A percentile compares a stretch with the other conserved stretches of the same genome.
These are phyloP conservation scores for Balakata baccata DNA, from an alignment of 345 rosid species.

Conservation along the genomic window DNA sequence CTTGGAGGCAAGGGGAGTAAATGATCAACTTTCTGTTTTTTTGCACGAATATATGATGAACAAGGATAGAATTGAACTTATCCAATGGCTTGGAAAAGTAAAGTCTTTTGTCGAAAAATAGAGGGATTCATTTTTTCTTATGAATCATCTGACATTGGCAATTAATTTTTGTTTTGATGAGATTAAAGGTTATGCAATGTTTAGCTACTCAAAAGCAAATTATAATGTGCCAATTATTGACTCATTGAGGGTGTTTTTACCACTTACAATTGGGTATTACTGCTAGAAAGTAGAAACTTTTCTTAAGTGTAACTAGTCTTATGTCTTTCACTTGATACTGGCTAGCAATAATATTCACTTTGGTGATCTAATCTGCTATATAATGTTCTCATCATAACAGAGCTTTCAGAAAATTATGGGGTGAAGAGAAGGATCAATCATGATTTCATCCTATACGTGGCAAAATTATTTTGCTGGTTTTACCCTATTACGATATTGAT, in stretches of 20 bases:
- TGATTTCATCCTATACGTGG: not conserved
- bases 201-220: not conserved
- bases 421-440: not conserved
- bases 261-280: no score
- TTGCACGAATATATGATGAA: slow-evolving; percentile 71
- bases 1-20: slow-evolving; percentile 62
- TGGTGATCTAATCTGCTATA: not conserved
- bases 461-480: no score
- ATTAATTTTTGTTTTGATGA: no score
- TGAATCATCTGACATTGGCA: no score
- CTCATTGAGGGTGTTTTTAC: not conserved
- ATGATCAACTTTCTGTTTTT: slow-evolving; percentile 52
- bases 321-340: not conserved
- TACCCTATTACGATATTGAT: no score
- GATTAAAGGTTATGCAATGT: not conserved
- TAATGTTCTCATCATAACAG: not conserved
- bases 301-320: not conserved
- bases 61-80: slow-evolving; percentile 67
- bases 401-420: not conserved
- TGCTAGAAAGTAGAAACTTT: not conserved
- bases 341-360: not conserved
- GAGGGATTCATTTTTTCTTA: slow-evolving; percentile 24
- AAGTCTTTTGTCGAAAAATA: slow-evolving; percentile 44
- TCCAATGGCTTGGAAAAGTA: slow-evolving; percentile 58
- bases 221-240: not conserved